Conservation (phyloP, 305 asterid species). For the Rubia tinctorum region DNA sequence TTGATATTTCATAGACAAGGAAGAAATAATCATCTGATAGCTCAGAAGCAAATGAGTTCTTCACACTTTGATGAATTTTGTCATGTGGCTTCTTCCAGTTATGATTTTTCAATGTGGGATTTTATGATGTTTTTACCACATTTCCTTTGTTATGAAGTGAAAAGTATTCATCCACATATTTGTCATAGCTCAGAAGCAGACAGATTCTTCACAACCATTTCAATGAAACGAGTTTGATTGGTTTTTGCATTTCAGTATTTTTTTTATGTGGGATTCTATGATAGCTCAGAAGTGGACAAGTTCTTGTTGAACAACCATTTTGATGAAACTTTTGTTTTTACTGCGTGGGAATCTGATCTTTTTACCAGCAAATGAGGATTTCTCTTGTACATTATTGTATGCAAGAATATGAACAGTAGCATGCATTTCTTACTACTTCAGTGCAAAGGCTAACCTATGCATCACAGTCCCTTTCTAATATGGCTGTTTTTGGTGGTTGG, state of each 20-base stretch:
- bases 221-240: background rate
- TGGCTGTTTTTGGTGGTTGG: background rate
- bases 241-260: too few relatives aligned
- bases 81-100: too few relatives aligned
- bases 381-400: background rate
- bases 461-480: background rate
- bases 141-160: background rate
- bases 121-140: background rate
- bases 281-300: background rate
- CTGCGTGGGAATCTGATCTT: background rate
- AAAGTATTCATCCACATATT: background rate
- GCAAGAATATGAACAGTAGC: slow-evolving; percentile 17
- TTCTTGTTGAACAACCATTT: background rate
- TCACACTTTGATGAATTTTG: too few relatives aligned
- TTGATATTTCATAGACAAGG: background rate
- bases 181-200: background rate
- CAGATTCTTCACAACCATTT: background rate
- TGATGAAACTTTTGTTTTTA: background rate
- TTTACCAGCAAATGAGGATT: background rate
- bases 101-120: background rate
- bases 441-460: background rate
- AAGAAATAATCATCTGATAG: slow-evolving; percentile 12
- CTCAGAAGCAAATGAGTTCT: slow-evolving; percentile 9
- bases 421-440: slow-evolving; percentile 13
- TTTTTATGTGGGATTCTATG: background rate